phyloP scores from a whole-genome alignment of 228 moss, liverwort and hornwort genomes.

The Sphagnum fallax region DNA sequence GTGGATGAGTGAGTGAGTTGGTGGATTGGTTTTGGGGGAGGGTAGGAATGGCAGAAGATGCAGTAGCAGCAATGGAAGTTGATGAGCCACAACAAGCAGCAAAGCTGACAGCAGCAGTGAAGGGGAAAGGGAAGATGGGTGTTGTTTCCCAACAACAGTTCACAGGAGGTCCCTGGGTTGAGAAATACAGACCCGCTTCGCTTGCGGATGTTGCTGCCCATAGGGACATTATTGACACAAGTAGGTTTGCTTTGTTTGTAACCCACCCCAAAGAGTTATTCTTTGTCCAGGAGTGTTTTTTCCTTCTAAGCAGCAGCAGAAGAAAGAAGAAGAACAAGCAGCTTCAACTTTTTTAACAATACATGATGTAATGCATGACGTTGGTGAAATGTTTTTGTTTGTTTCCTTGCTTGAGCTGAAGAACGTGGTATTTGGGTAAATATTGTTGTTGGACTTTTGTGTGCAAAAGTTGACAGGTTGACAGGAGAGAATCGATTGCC shows the following conservation, averaged over 20 bases:
- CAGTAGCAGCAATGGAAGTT: slow-evolving; percentile 30
- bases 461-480: slow-evolving; percentile 78
- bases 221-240: slow-evolving; percentile 95
- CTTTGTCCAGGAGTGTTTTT: background rate
- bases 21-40: too few relatives aligned
- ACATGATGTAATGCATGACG: background rate
- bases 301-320: background rate
- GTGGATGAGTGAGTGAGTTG: too few relatives aligned
- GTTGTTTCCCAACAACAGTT: slow-evolving; percentile 15
- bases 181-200: slow-evolving; percentile 88
- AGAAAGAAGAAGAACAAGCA: background rate
- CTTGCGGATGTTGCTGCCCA: slow-evolving; percentile 94
- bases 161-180: slow-evolving; percentile 90
- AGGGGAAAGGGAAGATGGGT: slow-evolving; percentile 52
- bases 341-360: background rate
- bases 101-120: slow-evolving; percentile 26
- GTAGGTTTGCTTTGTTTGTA: slow-evolving; percentile 19
- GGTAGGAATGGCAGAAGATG: too few relatives aligned
- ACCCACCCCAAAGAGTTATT: background rate
- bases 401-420: too few relatives aligned
- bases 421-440: too few relatives aligned
- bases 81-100: slow-evolving; percentile 34
- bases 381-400: too few relatives aligned
- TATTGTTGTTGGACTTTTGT: background rate
- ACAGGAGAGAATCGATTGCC: slow-evolving; percentile 91